Base-by-base conservation (phyloP, 2,329 filamentous ascomycete genomes). In the Laburnicola sp. region DNA sequence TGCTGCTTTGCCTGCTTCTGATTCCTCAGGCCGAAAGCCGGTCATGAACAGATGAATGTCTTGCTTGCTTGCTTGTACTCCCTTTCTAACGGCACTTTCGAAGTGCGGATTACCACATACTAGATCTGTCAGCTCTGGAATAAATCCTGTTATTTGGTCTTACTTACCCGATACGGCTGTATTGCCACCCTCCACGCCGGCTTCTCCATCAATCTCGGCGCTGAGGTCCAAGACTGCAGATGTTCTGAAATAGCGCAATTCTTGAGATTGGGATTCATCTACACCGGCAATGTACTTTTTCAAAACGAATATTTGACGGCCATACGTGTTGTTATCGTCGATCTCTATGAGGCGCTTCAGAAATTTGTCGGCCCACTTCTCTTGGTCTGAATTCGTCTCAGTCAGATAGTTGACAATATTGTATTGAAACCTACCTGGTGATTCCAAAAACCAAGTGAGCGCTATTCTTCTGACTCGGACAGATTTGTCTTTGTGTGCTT, bases 51-150 rank as follows among this genome's bases (percentile, higher is more conserved):
- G 25, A 22, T 48, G 32, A 4, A 57, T 47, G 6, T 57, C 54
- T 3, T 36, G 10, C 2, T 42, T 45, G 23, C 48, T 51, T 9
- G 25, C 21, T 6, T 23, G 23, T 2, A 59, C 31, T 23, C 30
- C 56, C n/a, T 32, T 41, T 23, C 56, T 44, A 4, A 51, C 50
- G 22, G 44, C 50, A 22, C 35, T 40, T 21, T 59, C 51, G 34
- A 59, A 59, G 9, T 45, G 31, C 3, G 51, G 54, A 3, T 30
- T 45, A 2, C 54, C 51, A 43, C 50, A 59, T 6, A 59, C 53
- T 59, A 39, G 4, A 16, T 9, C 28, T 7, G 26, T 45, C 11
- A 10, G 31, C n/a, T 27, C 26, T 26, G 16, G 11, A 27, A 32
- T 10, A 11, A 3, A 35, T 22, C 5, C 22, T 36, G 34, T 6